A percentile compares a stretch with the other conserved stretches of the same genome.
These are phyloP conservation scores for Glonium stellatum DNA, from an alignment of 495 filamentous ascomycete species.

Conservation along the genomic window DNA sequence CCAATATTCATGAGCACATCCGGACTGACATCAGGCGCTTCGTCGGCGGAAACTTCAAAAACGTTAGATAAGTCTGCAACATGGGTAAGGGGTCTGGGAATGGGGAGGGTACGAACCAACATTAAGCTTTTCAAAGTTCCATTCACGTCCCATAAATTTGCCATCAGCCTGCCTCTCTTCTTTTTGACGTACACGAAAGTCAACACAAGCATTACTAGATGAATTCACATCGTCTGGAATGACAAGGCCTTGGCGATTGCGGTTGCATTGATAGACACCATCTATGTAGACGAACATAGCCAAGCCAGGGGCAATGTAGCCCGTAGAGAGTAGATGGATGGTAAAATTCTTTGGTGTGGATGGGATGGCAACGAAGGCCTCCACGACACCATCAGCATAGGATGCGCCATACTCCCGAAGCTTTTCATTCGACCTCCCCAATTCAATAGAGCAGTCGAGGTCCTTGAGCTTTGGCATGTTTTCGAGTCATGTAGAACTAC, in stretches of 20 bases:
- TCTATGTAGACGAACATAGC: constrained; percentile 47
- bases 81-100: background rate
- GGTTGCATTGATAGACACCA: constrained; percentile 46
- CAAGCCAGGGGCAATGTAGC: constrained; percentile 42
- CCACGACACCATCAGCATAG: constrained; percentile 43
- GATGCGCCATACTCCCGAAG: constrained; percentile 39
- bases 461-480: constrained; percentile 44
- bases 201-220: constrained; percentile 27
- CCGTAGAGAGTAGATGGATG: constrained; percentile 38
- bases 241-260: constrained; percentile 37
- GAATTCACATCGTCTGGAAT: constrained; percentile 19
- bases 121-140: constrained; percentile 41
- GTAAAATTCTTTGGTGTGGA: constrained; percentile 32
- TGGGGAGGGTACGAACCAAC: constrained; percentile 29
- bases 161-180: constrained; percentile 38
- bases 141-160: constrained; percentile 38
- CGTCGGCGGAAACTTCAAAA: constrained; percentile 21
- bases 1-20: constrained; percentile 38
- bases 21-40: constrained; percentile 24
- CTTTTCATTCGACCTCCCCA: constrained; percentile 28
- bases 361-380: constrained; percentile 42
- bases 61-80: background rate
- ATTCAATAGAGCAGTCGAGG: constrained; percentile 41
- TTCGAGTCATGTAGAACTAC: background rate
- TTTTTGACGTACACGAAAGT: constrained; percentile 42